Evolutionary conservation across 2,329 filamentous ascomycete species (phyloP).

Genomic region (Tolypocladium paradoxum): DNA sequence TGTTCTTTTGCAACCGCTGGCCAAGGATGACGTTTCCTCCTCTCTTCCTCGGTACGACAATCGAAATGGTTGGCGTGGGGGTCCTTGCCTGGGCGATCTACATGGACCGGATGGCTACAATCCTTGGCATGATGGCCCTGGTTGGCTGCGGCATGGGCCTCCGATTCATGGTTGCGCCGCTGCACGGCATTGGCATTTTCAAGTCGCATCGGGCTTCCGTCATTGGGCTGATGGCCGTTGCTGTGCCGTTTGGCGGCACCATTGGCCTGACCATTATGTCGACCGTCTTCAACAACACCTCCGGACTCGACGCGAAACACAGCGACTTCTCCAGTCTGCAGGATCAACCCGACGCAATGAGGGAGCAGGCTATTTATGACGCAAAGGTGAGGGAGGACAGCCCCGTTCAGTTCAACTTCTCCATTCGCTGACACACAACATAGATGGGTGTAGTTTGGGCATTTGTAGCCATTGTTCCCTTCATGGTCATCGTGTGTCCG

Average conservation of each 20-base stretch:
- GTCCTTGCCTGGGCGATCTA: slow-evolving; percentile 47
- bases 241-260: slow-evolving; percentile 53
- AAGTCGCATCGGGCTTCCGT: slow-evolving; percentile 45
- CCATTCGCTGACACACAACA: background rate
- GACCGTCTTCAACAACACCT: slow-evolving; percentile 54
- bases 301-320: slow-evolving; percentile 14
- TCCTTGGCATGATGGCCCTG: slow-evolving; percentile 58
- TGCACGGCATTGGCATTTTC: slow-evolving; percentile 55
- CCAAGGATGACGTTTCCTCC: slow-evolving; percentile 52
- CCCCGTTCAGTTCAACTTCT: background rate
- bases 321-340: slow-evolving; percentile 14
- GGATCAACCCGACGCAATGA: slow-evolving; percentile 3
- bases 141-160: slow-evolving; percentile 52
- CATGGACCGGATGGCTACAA: slow-evolving; percentile 31
- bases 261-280: slow-evolving; percentile 57
- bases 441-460: slow-evolving; percentile 52
- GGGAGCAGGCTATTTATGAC: slow-evolving; percentile 11
- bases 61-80: slow-evolving; percentile 47
- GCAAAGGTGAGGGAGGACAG: slow-evolving; percentile 14
- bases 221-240: slow-evolving; percentile 48
- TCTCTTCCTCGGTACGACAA: slow-evolving; percentile 42
- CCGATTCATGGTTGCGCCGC: slow-evolving; percentile 51
- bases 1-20: slow-evolving; percentile 48
- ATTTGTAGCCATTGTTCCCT: slow-evolving; percentile 49
- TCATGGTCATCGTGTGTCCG: slow-evolving; percentile 33